Evolutionary conservation across 139 green algal species (phyloP), one percentile per base, ranked within the genome.

Genomic region (Asterochloris sp.): DNA sequence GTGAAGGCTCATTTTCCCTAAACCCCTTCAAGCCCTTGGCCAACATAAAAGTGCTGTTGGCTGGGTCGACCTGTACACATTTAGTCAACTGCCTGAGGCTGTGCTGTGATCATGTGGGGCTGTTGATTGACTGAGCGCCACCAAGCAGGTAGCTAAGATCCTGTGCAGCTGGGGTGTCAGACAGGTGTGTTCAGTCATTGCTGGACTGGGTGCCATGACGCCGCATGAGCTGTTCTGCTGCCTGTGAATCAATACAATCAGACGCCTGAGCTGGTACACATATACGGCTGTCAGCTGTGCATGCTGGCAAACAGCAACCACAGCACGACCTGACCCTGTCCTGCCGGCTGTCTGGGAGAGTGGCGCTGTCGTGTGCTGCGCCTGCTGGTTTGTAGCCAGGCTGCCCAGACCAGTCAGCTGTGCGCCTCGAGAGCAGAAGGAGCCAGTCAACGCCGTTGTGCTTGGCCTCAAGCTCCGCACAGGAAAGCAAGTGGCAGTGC

Each of bases 341-440:
- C 62, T 54, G 47, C n/a, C 79, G 38, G 13, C 76, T 28, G 26
- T 24, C 60, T n/a, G 85, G 87, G 29, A 91, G 61, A 13, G 88
- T 47, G 14, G 16, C 13, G 11, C 74, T 85, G 9, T 29, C 11
- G 23, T 73, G 74, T 13, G 83, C 83, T 21, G 74, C 19, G 67
- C 89, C 88, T 68, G 76, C 81, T 14, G 38, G 76, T n/a, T 86
- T 78, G 79, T 93, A 95, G 73, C 86, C 89, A 13, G 90, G 83
- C 83, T 96, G 87, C 89, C 90, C 83, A 82, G 97, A 98, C 93
- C 94, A 98, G 86, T 98, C 95, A 24, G 95, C 93, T 21, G 93
- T 96, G 79, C 93, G 87, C 1, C 91, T 95, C 66, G 93, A 94
- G 16, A 95, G 90, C 85, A 96, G 88, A 78, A 97, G 90, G 75